Evolutionary conservation across 2,329 filamentous ascomycete species (phyloP).

Genomic region (Macroventuria anomochaeta): DNA sequence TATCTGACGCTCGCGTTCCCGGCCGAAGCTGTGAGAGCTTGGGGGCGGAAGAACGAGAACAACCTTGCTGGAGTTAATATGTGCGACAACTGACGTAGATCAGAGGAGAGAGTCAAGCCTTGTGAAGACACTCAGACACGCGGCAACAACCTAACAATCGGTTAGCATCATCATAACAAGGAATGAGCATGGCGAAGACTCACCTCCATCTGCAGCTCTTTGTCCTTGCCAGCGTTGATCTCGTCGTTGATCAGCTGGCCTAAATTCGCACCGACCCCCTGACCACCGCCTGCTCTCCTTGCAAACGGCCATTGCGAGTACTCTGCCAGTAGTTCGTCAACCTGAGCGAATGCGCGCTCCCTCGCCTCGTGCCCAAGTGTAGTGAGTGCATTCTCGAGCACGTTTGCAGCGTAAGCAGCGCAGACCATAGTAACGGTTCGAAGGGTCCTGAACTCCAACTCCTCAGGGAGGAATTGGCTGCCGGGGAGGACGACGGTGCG

Average conservation of each 20-base stretch:
- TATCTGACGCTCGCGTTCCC: not conserved
- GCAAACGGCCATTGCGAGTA: conserved; percentile 98
- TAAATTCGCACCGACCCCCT: conserved; percentile 90
- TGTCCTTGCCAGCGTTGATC: conserved; percentile 84
- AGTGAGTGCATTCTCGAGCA: conserved; percentile 95
- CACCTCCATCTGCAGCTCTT: conserved; percentile 95
- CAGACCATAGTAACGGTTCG: conserved; percentile 96
- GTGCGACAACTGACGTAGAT: conserved; percentile 29
- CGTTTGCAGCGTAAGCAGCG: conserved; percentile 96
- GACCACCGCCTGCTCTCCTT: conserved; percentile 74
- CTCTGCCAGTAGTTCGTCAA: conserved; percentile 92
- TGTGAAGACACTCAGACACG: conserved; percentile 96
- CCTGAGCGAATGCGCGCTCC: conserved; percentile 94
- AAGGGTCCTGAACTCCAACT: conserved; percentile 90
- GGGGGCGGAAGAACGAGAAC: not conserved
- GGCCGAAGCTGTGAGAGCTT: not conserved
- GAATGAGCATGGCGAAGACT: conserved; percentile 30
- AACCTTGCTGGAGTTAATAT: conserved; percentile 8
- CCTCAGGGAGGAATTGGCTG: conserved; percentile 90
- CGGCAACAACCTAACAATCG: conserved; percentile 73
- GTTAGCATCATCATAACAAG: not conserved
- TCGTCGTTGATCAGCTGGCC: conserved; percentile 88
- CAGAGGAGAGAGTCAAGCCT: conserved; percentile 94
- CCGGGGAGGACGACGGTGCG: conserved; percentile 88
- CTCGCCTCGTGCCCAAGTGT: conserved; percentile 92